Conservation (phyloP, 768 basidiomycete species). For the Clitopilus hobsonii region DNA sequence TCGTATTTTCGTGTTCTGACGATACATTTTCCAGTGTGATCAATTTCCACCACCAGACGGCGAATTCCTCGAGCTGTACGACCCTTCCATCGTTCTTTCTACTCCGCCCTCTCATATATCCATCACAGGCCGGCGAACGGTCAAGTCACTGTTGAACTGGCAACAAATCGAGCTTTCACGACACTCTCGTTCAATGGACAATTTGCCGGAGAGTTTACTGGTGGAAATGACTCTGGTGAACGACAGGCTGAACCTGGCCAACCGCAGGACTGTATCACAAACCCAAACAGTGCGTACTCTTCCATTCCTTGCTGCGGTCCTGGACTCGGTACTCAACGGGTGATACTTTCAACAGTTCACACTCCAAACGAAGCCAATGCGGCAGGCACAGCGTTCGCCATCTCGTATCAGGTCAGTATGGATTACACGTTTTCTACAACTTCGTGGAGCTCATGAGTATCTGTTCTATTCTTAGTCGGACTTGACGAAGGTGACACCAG, state of each 20-base stretch:
- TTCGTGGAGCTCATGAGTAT: not conserved
- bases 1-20: no score
- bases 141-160: conserved; percentile 43
- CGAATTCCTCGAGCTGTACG: conserved; percentile 40
- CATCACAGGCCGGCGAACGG: conserved; percentile 37
- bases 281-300: conserved; percentile 40
- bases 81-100: not conserved
- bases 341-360: conserved; percentile 33
- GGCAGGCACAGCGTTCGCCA: conserved; percentile 53
- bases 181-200: conserved; percentile 35
- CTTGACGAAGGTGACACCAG: conserved; percentile 37
- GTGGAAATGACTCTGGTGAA: conserved; percentile 34
- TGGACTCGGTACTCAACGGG: no score
- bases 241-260: conserved; percentile 7
- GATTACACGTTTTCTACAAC: not conserved
- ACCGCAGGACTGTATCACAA: conserved; percentile 35
- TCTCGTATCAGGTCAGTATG: conserved; percentile 31
- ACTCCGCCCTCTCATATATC: not conserved
- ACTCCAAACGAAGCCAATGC: conserved; percentile 45
- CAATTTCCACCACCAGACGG: conserved; percentile 37
- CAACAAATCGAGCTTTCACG: conserved; percentile 46
- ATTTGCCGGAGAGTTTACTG: conserved; percentile 38
- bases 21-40: conserved; percentile 29
- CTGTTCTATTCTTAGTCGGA: conserved; percentile 30
- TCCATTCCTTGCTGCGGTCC: not conserved